Conservation (phyloP, 768 basidiomycete species). For the Termitomyces sp. region DNA sequence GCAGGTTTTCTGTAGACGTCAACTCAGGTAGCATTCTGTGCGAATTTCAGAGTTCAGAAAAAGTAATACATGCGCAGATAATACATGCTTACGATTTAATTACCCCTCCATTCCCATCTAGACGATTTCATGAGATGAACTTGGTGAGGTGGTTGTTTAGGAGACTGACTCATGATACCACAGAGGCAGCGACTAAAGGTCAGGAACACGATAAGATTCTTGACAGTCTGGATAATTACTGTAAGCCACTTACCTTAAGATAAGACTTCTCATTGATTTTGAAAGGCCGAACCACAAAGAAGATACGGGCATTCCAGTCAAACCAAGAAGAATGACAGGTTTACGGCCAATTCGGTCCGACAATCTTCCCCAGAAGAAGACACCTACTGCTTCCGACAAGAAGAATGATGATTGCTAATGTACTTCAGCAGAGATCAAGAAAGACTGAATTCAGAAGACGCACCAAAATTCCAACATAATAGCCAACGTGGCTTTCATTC, state of each 20-base stretch:
- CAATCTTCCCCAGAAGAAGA: constrained; percentile 69
- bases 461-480: constrained; percentile 77
- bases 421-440: constrained; percentile 1
- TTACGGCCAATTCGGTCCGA: constrained; percentile 73
- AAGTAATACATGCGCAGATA: background rate
- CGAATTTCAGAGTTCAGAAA: background rate
- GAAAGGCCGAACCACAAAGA: constrained; percentile 77
- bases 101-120: constrained; percentile 58
- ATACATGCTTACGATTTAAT: constrained; percentile 40
- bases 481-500: constrained; percentile 59
- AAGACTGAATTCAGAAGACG: constrained; percentile 9
- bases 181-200: background rate
- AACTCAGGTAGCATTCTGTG: constrained; percentile 2
- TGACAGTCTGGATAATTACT: background rate
- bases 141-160: background rate
- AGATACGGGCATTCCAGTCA: constrained; percentile 57
- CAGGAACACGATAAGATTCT: background rate
- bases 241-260: constrained; percentile 34
- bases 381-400: constrained; percentile 63
- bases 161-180: constrained; percentile 35
- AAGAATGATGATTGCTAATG: constrained; percentile 72
- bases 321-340: constrained; percentile 63
- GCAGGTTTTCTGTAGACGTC: background rate
- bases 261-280: constrained; percentile 57
- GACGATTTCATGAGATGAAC: background rate